Evolutionary conservation across 2,329 filamentous ascomycete species (phyloP).

Genomic region (Fusarium brachygibbosum): DNA sequence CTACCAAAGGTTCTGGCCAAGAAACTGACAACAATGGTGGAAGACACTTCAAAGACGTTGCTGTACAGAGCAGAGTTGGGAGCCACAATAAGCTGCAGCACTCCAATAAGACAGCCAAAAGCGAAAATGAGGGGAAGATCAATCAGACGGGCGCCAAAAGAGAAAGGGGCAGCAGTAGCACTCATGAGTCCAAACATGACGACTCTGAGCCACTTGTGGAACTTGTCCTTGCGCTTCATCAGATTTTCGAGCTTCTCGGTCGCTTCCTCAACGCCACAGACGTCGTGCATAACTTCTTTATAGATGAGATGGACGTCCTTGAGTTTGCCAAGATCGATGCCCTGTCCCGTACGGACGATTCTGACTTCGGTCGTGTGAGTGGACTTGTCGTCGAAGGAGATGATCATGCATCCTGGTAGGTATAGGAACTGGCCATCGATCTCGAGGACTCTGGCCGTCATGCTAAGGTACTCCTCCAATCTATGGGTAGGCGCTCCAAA

Average conservation of each 20-base stretch:
- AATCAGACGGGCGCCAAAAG: conserved; percentile 77
- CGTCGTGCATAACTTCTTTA: conserved; percentile 74
- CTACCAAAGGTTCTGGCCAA: conserved; percentile 74
- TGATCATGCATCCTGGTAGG: conserved; percentile 90
- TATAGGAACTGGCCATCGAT: conserved; percentile 92
- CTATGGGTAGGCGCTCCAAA: conserved; percentile 92
- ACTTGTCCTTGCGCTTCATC: conserved; percentile 69
- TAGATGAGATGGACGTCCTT: conserved; percentile 73
- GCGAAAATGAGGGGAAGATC: conserved; percentile 80
- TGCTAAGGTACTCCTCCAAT: conserved; percentile 88
- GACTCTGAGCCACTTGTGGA: conserved; percentile 66
- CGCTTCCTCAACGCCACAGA: conserved; percentile 70
- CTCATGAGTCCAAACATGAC: conserved; percentile 80
- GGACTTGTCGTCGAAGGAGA: conserved; percentile 82
- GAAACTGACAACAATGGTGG: conserved; percentile 72
- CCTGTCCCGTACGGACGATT: conserved; percentile 70
- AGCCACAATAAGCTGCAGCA: conserved; percentile 77
- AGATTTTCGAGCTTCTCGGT: conserved; percentile 66
- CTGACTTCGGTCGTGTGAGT: conserved; percentile 77
- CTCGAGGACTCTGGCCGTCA: conserved; percentile 85
- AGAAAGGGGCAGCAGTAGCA: conserved; percentile 79
- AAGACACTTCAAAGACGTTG: conserved; percentile 75
- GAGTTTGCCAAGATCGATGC: conserved; percentile 72
- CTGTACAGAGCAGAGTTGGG: conserved; percentile 76
- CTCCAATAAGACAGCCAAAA: conserved; percentile 77